phyloP scores from a whole-genome alignment of 768 basidiomycete genomes.

The Russula ochroleuca region DNA sequence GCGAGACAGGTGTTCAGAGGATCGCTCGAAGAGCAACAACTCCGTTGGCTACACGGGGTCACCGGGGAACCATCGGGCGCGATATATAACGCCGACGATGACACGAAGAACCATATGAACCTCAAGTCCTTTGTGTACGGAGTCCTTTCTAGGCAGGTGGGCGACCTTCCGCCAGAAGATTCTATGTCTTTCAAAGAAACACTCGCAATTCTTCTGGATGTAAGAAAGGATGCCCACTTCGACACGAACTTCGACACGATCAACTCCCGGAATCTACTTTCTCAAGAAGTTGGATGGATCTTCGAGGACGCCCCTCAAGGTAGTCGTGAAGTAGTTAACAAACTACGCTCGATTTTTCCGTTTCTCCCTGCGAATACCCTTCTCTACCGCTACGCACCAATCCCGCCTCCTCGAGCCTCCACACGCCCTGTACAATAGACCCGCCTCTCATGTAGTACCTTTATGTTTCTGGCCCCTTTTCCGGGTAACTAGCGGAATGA shows the following conservation, averaged over 20 bases:
- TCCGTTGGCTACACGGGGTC: background rate
- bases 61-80: background rate
- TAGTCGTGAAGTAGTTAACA: background rate
- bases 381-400: too few species aligned
- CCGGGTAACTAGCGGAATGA: too few species aligned
- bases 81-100: background rate
- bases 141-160: background rate
- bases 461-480: too few species aligned
- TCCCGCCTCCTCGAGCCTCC: too few species aligned
- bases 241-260: background rate
- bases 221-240: background rate
- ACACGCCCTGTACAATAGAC: constrained; percentile 65
- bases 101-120: background rate
- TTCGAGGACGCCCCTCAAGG: background rate
- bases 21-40: background rate
- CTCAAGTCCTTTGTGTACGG: background rate
- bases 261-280: background rate
- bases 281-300: background rate
- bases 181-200: background rate
- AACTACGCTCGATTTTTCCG: background rate
- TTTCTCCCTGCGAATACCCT: background rate
- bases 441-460: too few species aligned
- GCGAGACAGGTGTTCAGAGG: background rate
- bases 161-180: background rate
- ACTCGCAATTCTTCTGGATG: background rate